Evolutionary conservation across 2,329 filamentous ascomycete genomes (phyloP), one percentile per base, ranked within the genome.

Genomic region (Arthroderma sp.): DNA sequence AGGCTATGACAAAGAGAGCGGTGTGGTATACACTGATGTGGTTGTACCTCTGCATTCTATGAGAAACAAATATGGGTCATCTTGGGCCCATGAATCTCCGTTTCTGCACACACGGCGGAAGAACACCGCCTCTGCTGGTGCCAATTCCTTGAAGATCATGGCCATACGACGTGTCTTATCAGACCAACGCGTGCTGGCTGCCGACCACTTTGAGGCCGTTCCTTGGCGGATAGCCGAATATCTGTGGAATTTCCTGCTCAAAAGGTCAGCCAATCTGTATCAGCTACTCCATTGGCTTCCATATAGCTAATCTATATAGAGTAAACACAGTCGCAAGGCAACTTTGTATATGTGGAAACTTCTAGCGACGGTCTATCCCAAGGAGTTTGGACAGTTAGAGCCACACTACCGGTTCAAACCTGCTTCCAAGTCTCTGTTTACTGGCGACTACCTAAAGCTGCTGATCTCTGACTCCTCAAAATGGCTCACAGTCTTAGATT

Each of bases 271-370:
- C 30, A 29, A 30, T 27, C 10, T 7, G 27, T 8, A 5, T 32
- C 27, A 6, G 22, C 28, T 11, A 28, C 29, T 5, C 31, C 22
- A 44, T 4, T 51, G 27, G 30, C 27, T 36, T 36, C 29, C 4
- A 39, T 11, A 27, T 49, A 11, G 42, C 33, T 8, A 27, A 22
- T 15, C 46, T 36, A 36, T 42, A 36, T 40, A 36, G 50, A 47
- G 31, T 43, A 48, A 33, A 11, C 46, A 8, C 40, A 66, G 63
- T 47, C 50, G 54, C 10, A 62, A 59, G 34, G 53, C 59, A 48
- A 69, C 63, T 22, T 51, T 68, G 29, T 55, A 66, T 43, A 62
- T 66, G 52, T 70, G 67, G 67, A 67, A 64, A 36, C 53, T 67
- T n/a, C 58, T 68, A 42, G 58, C 59, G 10, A 58, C 52, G 4